Base-by-base conservation (phyloP, 805 yeast genomes). In the Lachancea thermotolerans region DNA sequence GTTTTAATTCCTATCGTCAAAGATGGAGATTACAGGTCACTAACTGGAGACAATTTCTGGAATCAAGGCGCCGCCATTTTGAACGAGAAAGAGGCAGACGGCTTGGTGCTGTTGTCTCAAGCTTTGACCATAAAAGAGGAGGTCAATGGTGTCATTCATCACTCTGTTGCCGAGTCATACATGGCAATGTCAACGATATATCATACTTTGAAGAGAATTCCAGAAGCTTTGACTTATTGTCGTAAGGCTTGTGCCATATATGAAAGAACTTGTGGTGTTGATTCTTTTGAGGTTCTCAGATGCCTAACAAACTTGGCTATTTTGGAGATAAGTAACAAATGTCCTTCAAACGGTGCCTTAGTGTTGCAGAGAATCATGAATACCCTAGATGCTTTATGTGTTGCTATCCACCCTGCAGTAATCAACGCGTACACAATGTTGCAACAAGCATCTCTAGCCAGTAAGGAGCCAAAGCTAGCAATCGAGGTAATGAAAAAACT, bases 221-320 rank as follows among this genome's bases (percentile, higher is more conserved):
- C 69, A 18, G 81, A 78, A 52, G 89, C 96, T 10, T 72, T 79
- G 42, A 74, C 72, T 10, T 69, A 77, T 52, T 77, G 82, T 14
- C 78, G 93, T 54, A 82, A 78, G 60, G 78, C 96, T 1, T 74
- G 80, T 49, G 69, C 78, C 34, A 78, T 89, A 49, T 73, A 81
- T 48, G 98, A 91, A 71, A 80, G 98, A 67, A 73, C 81, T 10
- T 64, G 71, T 42, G 99, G 99, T 49, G 64, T 80, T 50, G 98
- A 91, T 59, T 77, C 93, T 11, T 77, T 76, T 56, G 91, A 88
- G 51, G 76, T 90, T 21, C 64, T 87, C 33, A 74, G 87, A 52
- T 71, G 86, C 35, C 77, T 83, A 60, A 72, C 81, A 55, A 88
- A 87, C 65, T 68, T 90, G 53, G 95, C 93, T 1, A 75, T 73